A percentile compares a stretch with the other conserved stretches of the same genome.
Conservation (phyloP, 2,329 filamentous ascomycete genomes). For the Byssoonygena ceratinophila region DNA sequence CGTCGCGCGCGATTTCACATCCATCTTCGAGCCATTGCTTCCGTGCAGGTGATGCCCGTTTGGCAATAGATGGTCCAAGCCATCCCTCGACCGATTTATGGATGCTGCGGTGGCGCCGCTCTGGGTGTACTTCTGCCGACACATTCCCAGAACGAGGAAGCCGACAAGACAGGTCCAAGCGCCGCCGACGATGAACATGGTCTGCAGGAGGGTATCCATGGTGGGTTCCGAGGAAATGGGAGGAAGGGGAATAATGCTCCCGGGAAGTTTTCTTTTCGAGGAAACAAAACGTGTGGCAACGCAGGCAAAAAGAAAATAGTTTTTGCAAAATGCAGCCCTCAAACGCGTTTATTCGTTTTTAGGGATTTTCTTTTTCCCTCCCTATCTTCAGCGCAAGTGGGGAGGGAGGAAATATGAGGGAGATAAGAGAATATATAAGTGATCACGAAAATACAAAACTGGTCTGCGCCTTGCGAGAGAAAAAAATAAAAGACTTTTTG, state of each 20-base stretch:
- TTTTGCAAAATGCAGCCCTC: no score
- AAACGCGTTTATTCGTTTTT: no score
- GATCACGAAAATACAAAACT: background rate
- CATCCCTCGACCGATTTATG: slow-evolving; percentile 4
- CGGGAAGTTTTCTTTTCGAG: no score
- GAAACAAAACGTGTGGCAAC: no score
- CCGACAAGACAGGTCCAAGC: slow-evolving; percentile 18
- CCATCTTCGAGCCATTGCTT: background rate
- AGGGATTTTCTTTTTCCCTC: no score
- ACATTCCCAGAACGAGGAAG: slow-evolving; percentile 18
- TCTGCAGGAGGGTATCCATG: slow-evolving; percentile 16
- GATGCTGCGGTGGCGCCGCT: slow-evolving; percentile 5
- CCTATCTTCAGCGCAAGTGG: no score
- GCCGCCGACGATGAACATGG: slow-evolving; percentile 16
- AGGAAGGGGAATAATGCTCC: no score
- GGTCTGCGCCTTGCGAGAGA: background rate
- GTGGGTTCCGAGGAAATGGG: background rate
- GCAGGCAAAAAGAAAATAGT: no score
- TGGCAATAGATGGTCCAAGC: slow-evolving; percentile 1
- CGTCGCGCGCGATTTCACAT: slow-evolving; percentile 14
- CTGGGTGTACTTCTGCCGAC: slow-evolving; percentile 16
- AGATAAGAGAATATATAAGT: no score
- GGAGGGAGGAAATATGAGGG: no score
- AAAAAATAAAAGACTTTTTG: background rate
- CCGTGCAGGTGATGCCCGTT: slow-evolving; percentile 2